Base-by-base conservation (phyloP, 257 asterid genomes). In the Primulina tabacum region DNA sequence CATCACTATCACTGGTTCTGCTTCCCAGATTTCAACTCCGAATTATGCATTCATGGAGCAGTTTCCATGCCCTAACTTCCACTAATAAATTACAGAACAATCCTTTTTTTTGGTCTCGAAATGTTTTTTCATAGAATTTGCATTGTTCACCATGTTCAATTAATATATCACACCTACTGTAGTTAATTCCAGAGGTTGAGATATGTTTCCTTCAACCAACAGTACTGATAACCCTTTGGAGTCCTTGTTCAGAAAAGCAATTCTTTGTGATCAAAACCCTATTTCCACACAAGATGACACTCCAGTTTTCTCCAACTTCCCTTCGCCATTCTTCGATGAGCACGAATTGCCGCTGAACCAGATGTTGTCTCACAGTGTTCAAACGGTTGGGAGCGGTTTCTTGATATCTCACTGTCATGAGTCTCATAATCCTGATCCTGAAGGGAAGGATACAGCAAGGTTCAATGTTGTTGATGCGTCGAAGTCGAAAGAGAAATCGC, bases 251-350 rank as follows among this genome's bases (percentile, higher is more conserved):
- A 71, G 55, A 53, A 73, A 77, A 40, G 34, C 65, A 58, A 2
- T 64, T 65, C 65, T 77, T 68, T 59, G 20, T 47, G 33, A 60
- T 55, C 85, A 75, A 76, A 79, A 76, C 81, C 77, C 82, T 68
- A 64, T 29, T 69, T 59, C 78, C 71, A 50, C 66, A 58, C 71
- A 43, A 64, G 75, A 79, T 4, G 70, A 73, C 56, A 68, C 70
- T 58, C 76, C 76, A 2, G 73, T 70, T 20, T 69, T 81, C 72
- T 56, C 68, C 69, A 71, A 69, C 79, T 81, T 81, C 56, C 82
- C 86, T 40, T 81, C 82, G 1, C 87, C 87, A 6, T 80, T 85
- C 61, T 65, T 85, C 40, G 89, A 85, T 52, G 85, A 85, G 9
- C 78, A 72, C n/a, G 86, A 85, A 26, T 65, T 78, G 50, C 85